These are phyloP conservation scores for Akanthomyces dipterigenus DNA, from an alignment of 2,329 filamentous ascomycete species.

Conservation along the genomic window DNA sequence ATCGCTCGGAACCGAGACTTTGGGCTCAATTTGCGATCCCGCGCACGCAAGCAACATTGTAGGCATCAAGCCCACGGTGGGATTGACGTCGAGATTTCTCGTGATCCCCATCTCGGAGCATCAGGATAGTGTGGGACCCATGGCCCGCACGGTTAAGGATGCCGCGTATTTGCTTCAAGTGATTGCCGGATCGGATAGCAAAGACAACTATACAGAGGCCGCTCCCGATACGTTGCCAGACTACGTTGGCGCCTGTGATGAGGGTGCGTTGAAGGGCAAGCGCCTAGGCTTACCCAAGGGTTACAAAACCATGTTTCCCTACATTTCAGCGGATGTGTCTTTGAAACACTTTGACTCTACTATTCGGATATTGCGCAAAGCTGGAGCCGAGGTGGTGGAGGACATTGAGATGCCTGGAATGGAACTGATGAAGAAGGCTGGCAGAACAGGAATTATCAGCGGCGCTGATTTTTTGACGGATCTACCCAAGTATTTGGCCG, in stretches of 20 bases:
- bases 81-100: constrained; percentile 53
- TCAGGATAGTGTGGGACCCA: constrained; percentile 60
- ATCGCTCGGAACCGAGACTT: constrained; percentile 44
- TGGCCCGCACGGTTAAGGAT: constrained; percentile 59
- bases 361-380: constrained; percentile 42
- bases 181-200: constrained; percentile 54
- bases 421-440: constrained; percentile 38
- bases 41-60: constrained; percentile 51
- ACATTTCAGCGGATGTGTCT: constrained; percentile 3
- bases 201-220: constrained; percentile 57
- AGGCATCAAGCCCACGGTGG: constrained; percentile 63
- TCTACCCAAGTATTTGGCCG: constrained; percentile 46
- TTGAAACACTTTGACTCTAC: constrained; percentile 50
- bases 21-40: constrained; percentile 57
- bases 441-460: constrained; percentile 46
- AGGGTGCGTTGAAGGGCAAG: constrained; percentile 45
- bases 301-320: constrained; percentile 44
- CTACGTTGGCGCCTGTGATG: constrained; percentile 53
- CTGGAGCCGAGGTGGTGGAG: constrained; percentile 53
- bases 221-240: constrained; percentile 50
- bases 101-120: constrained; percentile 60
- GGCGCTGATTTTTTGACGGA: constrained; percentile 50
- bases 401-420: constrained; percentile 46
- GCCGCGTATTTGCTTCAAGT: constrained; percentile 55
- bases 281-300: constrained; percentile 53